Base-by-base conservation (phyloP, 306 rosid genomes). In the Acacia melanoxylon region DNA sequence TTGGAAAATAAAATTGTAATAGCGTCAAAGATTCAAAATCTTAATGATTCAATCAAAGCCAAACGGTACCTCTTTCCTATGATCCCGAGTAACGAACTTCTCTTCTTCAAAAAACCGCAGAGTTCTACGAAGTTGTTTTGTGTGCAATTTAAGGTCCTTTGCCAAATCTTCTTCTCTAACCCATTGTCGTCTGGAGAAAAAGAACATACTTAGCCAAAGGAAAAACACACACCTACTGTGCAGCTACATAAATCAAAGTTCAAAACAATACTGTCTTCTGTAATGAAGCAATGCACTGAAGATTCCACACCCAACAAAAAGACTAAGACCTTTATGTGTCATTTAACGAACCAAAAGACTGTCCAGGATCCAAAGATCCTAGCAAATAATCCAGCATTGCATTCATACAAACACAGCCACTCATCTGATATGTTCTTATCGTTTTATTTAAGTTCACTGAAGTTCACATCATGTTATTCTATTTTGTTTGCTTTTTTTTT, bases 131-230 rank as follows among this genome's bases (percentile, higher is more conserved):
- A 95, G 95, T 75, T 92, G 98, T 88, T 96, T 93, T 0, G 97
- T 81, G 83, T 96, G 99, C 80, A 96, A 83, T 80, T 94, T 92
- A 80, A 94, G 93, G 85, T 94, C 97, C 94, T 96, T 96, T 67
- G 97, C 98, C 86, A 96, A 91, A 87, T 96, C 98, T 81, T 96
- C 97, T 86, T 93, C 98, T 25, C 97, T 88, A 52, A 96, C 97
- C 99, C 99, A 96, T 88, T 94, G 98, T 16, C 97, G 94, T 78
- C 99, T 93, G 71, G 44, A 61, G 61, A 83, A 72, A 35, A 27
- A 46, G 8, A 44, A 7, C 72, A 59, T 72, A 72, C 46, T 62
- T 48, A 73, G 67, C 78, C 77, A 76, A 71, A 14, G n/a, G 29
- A 76, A 15, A 22, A 79, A 78, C 45, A 56, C 13, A 40, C n/a